Evolutionary conservation across 148 eudicot genomes (phyloP).

Genomic region (Rhododendron kiyosumense): DNA sequence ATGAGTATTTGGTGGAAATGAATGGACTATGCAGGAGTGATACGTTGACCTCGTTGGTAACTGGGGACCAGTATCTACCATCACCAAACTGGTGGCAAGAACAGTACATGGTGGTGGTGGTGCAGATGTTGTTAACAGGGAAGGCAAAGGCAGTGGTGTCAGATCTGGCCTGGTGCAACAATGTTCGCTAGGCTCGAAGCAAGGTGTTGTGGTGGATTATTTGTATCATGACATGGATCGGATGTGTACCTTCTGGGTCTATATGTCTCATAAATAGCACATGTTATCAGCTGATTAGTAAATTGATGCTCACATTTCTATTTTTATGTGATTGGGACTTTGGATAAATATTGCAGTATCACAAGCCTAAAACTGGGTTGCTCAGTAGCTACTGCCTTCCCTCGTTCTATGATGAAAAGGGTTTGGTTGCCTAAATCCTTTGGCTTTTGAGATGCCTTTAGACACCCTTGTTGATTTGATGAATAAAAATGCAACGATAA

Average conservation of each 20-base stretch:
- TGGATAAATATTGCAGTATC: background rate
- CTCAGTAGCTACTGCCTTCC: background rate
- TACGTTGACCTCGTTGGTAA: background rate
- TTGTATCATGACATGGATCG: background rate
- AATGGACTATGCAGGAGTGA: background rate
- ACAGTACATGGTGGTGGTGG: background rate
- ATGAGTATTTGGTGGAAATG: conserved; percentile 2
- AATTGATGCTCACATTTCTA: background rate
- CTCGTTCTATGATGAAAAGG: background rate
- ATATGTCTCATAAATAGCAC: background rate
- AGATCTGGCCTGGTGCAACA: background rate
- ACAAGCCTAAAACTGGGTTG: background rate
- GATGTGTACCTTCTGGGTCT: background rate
- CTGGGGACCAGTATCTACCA: background rate
- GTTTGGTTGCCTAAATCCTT: background rate
- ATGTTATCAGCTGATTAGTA: background rate
- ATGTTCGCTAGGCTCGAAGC: background rate
- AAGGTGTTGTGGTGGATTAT: background rate
- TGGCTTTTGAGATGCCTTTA: background rate
- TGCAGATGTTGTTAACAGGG: background rate
- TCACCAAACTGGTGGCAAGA: background rate
- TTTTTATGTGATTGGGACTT: background rate
- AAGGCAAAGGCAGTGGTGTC: background rate
- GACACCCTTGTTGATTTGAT: background rate
- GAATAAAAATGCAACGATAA: background rate